Conservation (phyloP, 768 basidiomycete species). For the Asterophora lycoperdoides region DNA sequence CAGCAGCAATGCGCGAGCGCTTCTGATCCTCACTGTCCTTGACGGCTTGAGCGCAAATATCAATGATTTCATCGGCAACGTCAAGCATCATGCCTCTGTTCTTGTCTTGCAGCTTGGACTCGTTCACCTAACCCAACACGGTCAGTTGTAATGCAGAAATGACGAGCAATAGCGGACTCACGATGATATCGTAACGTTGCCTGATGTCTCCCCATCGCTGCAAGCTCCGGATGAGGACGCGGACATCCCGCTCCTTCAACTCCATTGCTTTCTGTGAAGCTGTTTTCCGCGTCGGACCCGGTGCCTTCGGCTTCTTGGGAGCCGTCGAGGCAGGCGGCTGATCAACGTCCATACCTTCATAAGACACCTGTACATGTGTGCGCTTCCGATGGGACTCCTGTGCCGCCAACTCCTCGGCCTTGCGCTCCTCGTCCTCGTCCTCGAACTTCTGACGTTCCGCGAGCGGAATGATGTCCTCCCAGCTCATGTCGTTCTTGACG, state of each 20-base stretch:
- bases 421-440: slow-evolving; percentile 71
- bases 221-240: slow-evolving; percentile 89
- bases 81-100: slow-evolving; percentile 89
- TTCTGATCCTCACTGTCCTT: slow-evolving; percentile 82
- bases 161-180: slow-evolving; percentile 37
- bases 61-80: slow-evolving; percentile 89
- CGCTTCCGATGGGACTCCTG: slow-evolving; percentile 78
- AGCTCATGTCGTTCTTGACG: slow-evolving; percentile 96
- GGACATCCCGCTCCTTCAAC: slow-evolving; percentile 94
- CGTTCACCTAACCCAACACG: slow-evolving; percentile 56
- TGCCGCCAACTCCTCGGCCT: slow-evolving; percentile 64
- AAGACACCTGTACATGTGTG: slow-evolving; percentile 80
- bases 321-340: slow-evolving; percentile 58
- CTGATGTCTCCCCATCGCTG: slow-evolving; percentile 98
- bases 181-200: slow-evolving; percentile 90
- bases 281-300: slow-evolving; percentile 77
- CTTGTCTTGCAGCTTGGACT: slow-evolving; percentile 90
- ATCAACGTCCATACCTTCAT: slow-evolving; percentile 92
- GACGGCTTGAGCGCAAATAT: slow-evolving; percentile 78
- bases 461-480: slow-evolving; percentile 98
- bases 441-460: slow-evolving; percentile 86
- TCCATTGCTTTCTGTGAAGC: slow-evolving; percentile 95
- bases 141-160: slow-evolving; percentile 4
- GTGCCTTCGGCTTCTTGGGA: slow-evolving; percentile 70
- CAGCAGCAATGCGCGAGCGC: slow-evolving; percentile 66